A percentile compares a stretch with the other conserved stretches of the same genome.
Conservation (phyloP, 352 stramenopile species). For the Halophytophthora polymorphica region DNA sequence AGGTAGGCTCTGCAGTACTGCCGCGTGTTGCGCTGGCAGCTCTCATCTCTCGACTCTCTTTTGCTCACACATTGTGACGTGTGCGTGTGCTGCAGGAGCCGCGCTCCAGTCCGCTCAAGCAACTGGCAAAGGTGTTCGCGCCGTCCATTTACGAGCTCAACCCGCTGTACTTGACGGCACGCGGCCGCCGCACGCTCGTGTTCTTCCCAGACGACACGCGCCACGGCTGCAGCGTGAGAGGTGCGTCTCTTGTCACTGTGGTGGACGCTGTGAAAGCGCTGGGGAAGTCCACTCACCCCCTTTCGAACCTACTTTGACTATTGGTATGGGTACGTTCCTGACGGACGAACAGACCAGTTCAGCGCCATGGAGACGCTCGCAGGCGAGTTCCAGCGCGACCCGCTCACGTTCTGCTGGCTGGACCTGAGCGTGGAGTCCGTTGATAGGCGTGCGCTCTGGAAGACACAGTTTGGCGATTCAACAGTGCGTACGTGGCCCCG, state of each 20-base stretch:
- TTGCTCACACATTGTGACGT: neutral
- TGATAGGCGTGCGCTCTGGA: conserved; percentile 40
- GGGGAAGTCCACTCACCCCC: neutral
- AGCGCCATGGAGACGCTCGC: conserved; percentile 59
- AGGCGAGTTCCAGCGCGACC: conserved; percentile 64
- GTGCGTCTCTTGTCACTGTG: conserved; percentile 13
- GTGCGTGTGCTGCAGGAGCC: conserved; percentile 7
- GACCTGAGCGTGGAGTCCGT: conserved; percentile 35
- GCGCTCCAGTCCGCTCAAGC: conserved; percentile 32
- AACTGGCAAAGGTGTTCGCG: conserved; percentile 66
- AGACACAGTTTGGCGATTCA: conserved; percentile 34
- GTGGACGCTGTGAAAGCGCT: neutral
- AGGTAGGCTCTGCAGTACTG: too few species aligned
- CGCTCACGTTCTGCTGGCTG: conserved; percentile 77
- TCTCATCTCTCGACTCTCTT: neutral
- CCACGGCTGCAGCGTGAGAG: conserved; percentile 51
- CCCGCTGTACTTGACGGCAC: conserved; percentile 56
- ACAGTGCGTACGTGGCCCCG: conserved; percentile 26
- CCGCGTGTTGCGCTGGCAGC: too few species aligned
- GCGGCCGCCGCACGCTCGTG: conserved; percentile 50
- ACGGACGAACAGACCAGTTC: conserved; percentile 54
- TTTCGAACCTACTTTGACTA: neutral
- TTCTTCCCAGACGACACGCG: conserved; percentile 55
- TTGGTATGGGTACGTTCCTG: conserved; percentile 1
- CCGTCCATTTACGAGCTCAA: conserved; percentile 72